Percentiles rank a stretch among this genome's conserved stretches.
These are phyloP conservation scores for Beauveria varroae DNA, from an alignment of 2,329 filamentous ascomycete genomes.

Conservation along the genomic window DNA sequence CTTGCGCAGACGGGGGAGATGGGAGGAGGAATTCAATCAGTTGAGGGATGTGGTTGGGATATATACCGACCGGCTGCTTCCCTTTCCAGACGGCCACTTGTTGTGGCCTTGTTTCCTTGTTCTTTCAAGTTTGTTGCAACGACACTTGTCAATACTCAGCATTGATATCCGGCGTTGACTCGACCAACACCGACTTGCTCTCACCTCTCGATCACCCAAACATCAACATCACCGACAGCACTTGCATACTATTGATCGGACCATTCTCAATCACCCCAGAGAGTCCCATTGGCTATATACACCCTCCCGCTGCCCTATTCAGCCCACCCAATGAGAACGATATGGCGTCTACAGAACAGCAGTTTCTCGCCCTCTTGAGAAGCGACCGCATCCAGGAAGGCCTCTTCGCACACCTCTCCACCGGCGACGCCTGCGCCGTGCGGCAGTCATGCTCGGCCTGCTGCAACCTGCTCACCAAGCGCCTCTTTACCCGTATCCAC, in stretches of 20 bases:
- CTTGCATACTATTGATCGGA: neutral
- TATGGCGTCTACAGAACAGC: constrained; percentile 43
- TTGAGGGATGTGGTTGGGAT: neutral
- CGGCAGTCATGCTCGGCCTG: constrained; percentile 63
- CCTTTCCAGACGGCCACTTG: neutral
- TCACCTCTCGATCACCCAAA: neutral
- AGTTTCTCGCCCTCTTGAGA: constrained; percentile 50
- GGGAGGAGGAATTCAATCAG: neutral
- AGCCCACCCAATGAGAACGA: constrained; percentile 39
- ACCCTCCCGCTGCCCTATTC: neutral
- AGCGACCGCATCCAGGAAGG: constrained; percentile 40
- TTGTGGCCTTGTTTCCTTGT: constrained; percentile 9
- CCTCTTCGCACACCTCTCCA: constrained; percentile 42
- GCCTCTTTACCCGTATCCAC: constrained; percentile 61
- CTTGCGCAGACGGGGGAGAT: neutral
- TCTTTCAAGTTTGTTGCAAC: neutral
- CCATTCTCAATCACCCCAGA: neutral
- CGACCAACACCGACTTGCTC: neutral
- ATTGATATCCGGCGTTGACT: neutral
- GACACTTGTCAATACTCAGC: neutral
- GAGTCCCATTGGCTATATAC: neutral
- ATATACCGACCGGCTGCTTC: constrained; percentile 10
- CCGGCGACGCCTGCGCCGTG: constrained; percentile 48
- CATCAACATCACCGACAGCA: neutral
- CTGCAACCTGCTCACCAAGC: constrained; percentile 60